Conservation (phyloP, 1,284 basidiomycete species). For the Fomitopsis palustris region DNA sequence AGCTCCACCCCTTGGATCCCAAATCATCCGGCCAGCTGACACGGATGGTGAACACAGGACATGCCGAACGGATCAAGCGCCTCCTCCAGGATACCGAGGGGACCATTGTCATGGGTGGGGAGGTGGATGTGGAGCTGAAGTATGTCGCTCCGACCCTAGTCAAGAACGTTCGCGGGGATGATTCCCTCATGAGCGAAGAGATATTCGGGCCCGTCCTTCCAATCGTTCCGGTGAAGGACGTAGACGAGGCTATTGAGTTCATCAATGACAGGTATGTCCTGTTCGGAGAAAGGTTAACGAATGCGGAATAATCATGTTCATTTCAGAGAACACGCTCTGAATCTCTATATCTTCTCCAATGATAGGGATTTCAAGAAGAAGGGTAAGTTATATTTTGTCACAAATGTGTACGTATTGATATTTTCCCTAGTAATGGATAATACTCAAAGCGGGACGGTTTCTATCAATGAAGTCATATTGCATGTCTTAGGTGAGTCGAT, state of each 20-base stretch:
- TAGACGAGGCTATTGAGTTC: conserved; percentile 70
- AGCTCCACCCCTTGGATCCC: conserved; percentile 6
- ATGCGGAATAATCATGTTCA: not conserved
- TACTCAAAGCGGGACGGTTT: conserved; percentile 59
- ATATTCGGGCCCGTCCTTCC: conserved; percentile 48
- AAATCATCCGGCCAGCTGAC: not conserved
- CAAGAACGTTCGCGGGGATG: conserved; percentile 53
- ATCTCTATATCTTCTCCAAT: conserved; percentile 70
- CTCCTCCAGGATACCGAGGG: conserved; percentile 70
- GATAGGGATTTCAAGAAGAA: conserved; percentile 54
- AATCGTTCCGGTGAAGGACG: conserved; percentile 66
- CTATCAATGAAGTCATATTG: conserved; percentile 61
- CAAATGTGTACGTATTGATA: not conserved
- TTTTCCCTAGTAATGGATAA: conserved; percentile 49
- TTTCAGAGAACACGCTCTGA: conserved; percentile 66
- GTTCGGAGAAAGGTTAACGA: not conserved
- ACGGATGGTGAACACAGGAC: conserved; percentile 36
- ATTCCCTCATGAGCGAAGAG: conserved; percentile 72
- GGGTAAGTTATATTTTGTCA: conserved; percentile 30
- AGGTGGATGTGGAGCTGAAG: conserved; percentile 50
- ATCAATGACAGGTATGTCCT: conserved; percentile 52
- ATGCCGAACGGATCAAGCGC: conserved; percentile 58
- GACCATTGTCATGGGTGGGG: conserved; percentile 65
- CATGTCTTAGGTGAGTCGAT: conserved; percentile 40
- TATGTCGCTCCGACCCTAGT: conserved; percentile 68